Percentiles rank a stretch among this genome's conserved stretches.
Conservation (phyloP, 768 basidiomycete genomes). For the Aureoboletus auriporus region DNA sequence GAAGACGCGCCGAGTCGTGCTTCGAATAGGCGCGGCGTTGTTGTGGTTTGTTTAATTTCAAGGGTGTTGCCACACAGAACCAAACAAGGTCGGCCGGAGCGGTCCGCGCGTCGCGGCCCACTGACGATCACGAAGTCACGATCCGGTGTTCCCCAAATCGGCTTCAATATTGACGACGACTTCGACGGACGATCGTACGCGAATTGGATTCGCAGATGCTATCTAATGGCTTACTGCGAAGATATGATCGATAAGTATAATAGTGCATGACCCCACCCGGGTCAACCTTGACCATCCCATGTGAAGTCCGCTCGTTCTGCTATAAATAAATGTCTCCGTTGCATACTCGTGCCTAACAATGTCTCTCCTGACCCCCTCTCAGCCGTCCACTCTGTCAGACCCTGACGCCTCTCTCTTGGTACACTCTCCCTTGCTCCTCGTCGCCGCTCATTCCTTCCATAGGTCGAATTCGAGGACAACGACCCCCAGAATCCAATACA, state of each 20-base stretch:
- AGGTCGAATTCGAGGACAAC: constrained; percentile 39
- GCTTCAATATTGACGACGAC: constrained; percentile 6
- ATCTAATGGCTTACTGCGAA: not conserved
- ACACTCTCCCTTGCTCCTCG: not conserved
- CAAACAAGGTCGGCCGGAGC: constrained; percentile 10
- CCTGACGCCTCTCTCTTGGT: constrained; percentile 14
- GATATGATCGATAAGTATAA: constrained; percentile 3
- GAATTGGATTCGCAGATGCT: constrained; percentile 11
- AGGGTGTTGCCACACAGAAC: constrained; percentile 19
- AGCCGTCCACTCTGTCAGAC: constrained; percentile 16
- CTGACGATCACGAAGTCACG: not conserved
- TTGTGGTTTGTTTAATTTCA: constrained; percentile 26
- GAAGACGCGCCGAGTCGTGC: not conserved
- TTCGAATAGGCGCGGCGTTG: constrained; percentile 21
- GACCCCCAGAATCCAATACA: constrained; percentile 40
- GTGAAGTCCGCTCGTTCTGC: not conserved
- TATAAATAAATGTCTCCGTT: constrained; percentile 10
- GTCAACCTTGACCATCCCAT: constrained; percentile 10
- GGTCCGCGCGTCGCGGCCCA: not conserved
- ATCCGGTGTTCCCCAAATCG: not conserved
- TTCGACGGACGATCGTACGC: constrained; percentile 9
- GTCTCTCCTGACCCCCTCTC: constrained; percentile 8
- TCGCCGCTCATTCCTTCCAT: constrained; percentile 1
- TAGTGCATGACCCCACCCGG: not conserved
- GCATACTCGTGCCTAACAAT: not conserved